Evolutionary conservation across 1,284 basidiomycete species (phyloP).

Genomic region (Tremellales sp.): DNA sequence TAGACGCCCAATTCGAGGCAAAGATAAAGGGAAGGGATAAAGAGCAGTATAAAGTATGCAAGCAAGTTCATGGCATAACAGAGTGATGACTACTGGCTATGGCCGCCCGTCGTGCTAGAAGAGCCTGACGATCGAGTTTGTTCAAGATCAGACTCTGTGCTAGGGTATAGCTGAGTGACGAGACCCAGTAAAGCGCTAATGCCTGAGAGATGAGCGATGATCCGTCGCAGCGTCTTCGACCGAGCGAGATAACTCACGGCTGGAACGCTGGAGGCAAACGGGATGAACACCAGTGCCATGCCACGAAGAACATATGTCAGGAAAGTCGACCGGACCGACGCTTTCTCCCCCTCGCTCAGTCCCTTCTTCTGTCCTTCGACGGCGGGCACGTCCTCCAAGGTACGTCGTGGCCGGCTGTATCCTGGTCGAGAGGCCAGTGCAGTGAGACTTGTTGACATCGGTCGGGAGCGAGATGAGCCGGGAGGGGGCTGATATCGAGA

Average conservation of each 20-base stretch:
- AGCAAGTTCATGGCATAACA: too few species aligned
- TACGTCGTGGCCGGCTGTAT: not conserved
- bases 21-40: too few species aligned
- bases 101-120: too few species aligned
- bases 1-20: too few species aligned
- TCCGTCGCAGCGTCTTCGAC: not conserved
- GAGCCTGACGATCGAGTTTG: not conserved
- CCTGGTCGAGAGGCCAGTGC: not conserved
- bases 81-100: too few species aligned
- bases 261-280: slow-evolving; percentile 45
- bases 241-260: slow-evolving; percentile 27
- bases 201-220: slow-evolving; percentile 35
- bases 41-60: too few species aligned
- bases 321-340: not conserved
- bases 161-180: slow-evolving; percentile 51
- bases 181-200: slow-evolving; percentile 54
- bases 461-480: not conserved
- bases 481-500: not conserved
- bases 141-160: slow-evolving; percentile 39
- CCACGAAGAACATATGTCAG: slow-evolving; percentile 37
- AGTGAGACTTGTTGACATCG: not conserved
- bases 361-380: not conserved
- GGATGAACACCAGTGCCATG: slow-evolving; percentile 44
- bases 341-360: not conserved
- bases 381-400: not conserved